Evolutionary conservation across 2,329 filamentous ascomycete species (phyloP), one percentile per base, ranked within the genome.

Genomic region (Dactylellina leptospora): DNA sequence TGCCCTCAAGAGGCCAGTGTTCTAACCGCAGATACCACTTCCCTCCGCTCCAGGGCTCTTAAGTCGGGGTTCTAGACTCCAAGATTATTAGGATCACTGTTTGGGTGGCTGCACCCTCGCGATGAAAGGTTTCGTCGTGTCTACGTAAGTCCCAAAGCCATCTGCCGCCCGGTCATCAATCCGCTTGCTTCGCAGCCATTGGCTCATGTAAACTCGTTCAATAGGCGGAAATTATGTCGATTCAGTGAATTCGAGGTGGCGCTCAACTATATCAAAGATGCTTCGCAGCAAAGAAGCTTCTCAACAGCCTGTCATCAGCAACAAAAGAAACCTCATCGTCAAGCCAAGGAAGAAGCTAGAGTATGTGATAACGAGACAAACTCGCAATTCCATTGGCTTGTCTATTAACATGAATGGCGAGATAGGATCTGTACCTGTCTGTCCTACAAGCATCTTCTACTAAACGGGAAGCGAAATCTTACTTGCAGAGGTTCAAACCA

Each of bases 391-490:
- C 13, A 62, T 42, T 38, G 48, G 33, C 20, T 13, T 27, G 13
- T 10, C 25, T 33, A 23, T 33, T 28, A 50, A 55, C 18, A 64
- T 44, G 44, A 38, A 11, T 13, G 20, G 11, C 40, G 36, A 18
- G 33, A 10, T 75, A 92, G 89, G 91, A 96, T 78, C 90, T 96
- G 77, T 88, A 96, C 76, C 84, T 96, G 28, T 93, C 92, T 13
- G 86, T 97, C 2, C 83, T 99, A 28, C 91, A 91, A 77, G 92
- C 93, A 16, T 92, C 92, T 9, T 90, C 93, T 4, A 97, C 93
- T 0, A 96, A 93, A 80, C 88, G 95, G 76, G 95, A 99, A 81
- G 92, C 93, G 50, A 93, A 90, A 80, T 88, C 91, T 36, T 99
- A 97, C 78, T 84, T 99, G 13, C 90, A 95, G 76, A 93, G 92